Evolutionary conservation across 1,139 yeast genomes (phyloP).

Genomic region (Blastobotrys raffinosifermentans): DNA sequence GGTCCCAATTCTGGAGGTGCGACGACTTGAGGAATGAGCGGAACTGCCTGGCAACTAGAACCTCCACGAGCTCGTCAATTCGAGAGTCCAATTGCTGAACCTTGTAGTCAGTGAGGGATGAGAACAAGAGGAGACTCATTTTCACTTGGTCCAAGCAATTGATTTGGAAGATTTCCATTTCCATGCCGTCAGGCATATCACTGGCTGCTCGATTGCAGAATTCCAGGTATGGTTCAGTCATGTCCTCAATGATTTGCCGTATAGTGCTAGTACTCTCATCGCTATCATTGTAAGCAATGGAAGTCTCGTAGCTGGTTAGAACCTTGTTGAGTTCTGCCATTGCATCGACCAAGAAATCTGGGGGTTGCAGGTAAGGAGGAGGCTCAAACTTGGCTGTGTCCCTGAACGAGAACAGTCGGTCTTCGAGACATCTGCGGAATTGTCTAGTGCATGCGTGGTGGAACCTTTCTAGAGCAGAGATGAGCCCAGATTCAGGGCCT

Average conservation of each 20-base stretch:
- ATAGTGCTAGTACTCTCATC: slow-evolving; percentile 17
- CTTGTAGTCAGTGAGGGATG: slow-evolving; percentile 27
- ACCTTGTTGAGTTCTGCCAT: slow-evolving; percentile 32
- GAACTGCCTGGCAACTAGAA: slow-evolving; percentile 26
- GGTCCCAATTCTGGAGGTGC: slow-evolving; percentile 16
- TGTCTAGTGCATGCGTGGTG: slow-evolving; percentile 26
- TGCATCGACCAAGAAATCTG: slow-evolving; percentile 32
- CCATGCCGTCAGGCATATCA: slow-evolving; percentile 22
- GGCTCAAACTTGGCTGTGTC: slow-evolving; percentile 10
- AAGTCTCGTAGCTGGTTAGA: slow-evolving; percentile 32
- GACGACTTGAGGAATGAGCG: slow-evolving; percentile 26
- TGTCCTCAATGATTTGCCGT: slow-evolving; percentile 28
- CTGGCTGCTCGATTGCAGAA: slow-evolving; percentile 29
- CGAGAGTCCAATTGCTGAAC: slow-evolving; percentile 28
- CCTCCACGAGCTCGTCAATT: slow-evolving; percentile 28
- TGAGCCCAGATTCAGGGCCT: slow-evolving; percentile 17
- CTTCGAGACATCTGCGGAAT: slow-evolving; percentile 28
- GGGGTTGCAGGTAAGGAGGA: slow-evolving; percentile 30
- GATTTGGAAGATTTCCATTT: slow-evolving; percentile 30
- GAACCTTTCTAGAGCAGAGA: slow-evolving; percentile 24
- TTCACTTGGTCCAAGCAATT: slow-evolving; percentile 35
- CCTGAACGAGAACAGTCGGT: slow-evolving; percentile 20
- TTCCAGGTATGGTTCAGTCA: slow-evolving; percentile 34
- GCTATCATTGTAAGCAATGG: slow-evolving; percentile 25
- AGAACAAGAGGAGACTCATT: slow-evolving; percentile 27